Percentiles rank a stretch among this genome's conserved stretches.
Evolutionary conservation across 73 alveolate genomes (phyloP).

Genomic region (Blepharisma japonicum): DNA sequence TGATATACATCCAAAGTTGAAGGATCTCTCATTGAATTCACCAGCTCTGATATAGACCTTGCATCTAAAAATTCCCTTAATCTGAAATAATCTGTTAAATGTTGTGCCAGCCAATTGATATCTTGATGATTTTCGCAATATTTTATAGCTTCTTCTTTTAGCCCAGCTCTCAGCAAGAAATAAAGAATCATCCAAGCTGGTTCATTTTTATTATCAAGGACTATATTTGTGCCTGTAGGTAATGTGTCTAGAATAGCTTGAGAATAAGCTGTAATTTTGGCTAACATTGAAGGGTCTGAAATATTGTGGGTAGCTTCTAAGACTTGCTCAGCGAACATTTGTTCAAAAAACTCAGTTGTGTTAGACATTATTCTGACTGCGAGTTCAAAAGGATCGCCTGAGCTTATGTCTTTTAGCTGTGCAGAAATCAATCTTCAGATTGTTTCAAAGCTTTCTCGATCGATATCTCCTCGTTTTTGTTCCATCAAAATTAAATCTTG

Average conservation of each 20-base stretch:
- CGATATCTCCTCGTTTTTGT: slow-evolving; percentile 2
- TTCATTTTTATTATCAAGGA: too few relatives aligned
- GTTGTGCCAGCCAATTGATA: background rate
- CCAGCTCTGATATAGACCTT: background rate
- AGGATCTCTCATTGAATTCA: background rate
- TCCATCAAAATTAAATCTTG: slow-evolving; percentile 1
- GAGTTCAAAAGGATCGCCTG: background rate
- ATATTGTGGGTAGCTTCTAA: background rate
- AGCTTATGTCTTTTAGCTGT: background rate
- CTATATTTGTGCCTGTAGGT: too few relatives aligned
- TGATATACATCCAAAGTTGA: background rate
- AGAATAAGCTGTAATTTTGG: too few relatives aligned
- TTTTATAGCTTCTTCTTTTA: background rate
- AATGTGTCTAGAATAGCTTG: too few relatives aligned
- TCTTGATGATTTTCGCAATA: background rate
- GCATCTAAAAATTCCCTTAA: background rate
- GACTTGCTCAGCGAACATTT: slow-evolving; percentile 1
- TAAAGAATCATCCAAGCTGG: background rate
- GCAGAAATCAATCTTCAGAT: background rate
- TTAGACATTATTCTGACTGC: background rate
- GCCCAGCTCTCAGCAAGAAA: background rate
- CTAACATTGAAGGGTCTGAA: too few relatives aligned
- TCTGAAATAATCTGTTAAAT: background rate
- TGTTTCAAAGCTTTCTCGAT: slow-evolving; percentile 10
- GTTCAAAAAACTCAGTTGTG: slow-evolving; percentile 8